Percentiles rank a stretch among this genome's conserved stretches.
phyloP scores from a whole-genome alignment of 371 early-diverging fungal genomes.

The Syncephalastrum racemosum region DNA sequence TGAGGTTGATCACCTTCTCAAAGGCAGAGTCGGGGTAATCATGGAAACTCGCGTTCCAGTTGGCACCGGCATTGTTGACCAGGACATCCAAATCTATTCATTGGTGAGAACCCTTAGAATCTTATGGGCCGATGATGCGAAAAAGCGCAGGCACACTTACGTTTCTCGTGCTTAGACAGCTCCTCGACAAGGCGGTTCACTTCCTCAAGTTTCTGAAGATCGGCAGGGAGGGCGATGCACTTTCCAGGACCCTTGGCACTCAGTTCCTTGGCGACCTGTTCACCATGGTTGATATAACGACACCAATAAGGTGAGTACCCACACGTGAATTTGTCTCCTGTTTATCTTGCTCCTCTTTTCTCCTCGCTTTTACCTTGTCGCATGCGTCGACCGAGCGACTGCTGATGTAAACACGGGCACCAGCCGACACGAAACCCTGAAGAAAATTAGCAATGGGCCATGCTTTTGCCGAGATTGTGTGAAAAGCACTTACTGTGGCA shows the following conservation, averaged over 20 bases:
- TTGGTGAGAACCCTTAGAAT: neutral
- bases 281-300: neutral
- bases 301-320: neutral
- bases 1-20: constrained; percentile 76
- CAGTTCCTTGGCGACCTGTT: constrained; percentile 47
- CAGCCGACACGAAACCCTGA: constrained; percentile 70
- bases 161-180: constrained; percentile 57
- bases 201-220: constrained; percentile 67
- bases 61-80: constrained; percentile 83
- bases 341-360: too few relatives aligned
- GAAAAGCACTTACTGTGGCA: constrained; percentile 28
- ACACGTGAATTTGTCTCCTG: neutral
- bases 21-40: constrained; percentile 68
- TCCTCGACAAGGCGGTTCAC: constrained; percentile 57
- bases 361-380: constrained; percentile 48
- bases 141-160: constrained; percentile 63
- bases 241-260: constrained; percentile 61
- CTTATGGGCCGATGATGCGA: too few relatives aligned
- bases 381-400: constrained; percentile 65
- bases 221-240: constrained; percentile 76
- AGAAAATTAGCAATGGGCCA: neutral
- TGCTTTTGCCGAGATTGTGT: neutral
- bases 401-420: constrained; percentile 77
- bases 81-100: constrained; percentile 72
- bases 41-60: constrained; percentile 59